Evolutionary conservation across 345 rosid genomes (phyloP).

Genomic region (Populus deltoides): DNA sequence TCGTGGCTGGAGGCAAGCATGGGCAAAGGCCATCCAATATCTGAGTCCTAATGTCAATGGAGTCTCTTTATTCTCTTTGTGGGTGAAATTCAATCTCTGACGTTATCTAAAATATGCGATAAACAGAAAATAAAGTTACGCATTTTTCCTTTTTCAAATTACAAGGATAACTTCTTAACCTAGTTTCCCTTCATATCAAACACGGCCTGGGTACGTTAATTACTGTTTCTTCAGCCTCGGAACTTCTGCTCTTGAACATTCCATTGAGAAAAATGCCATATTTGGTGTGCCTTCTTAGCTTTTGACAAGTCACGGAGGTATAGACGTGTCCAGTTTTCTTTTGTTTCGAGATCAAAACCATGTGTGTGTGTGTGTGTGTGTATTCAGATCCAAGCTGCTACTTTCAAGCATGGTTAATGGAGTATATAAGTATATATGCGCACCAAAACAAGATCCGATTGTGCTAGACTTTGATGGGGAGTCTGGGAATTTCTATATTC

Average conservation of each 20-base stretch:
- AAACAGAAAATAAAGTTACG: too few relatives aligned
- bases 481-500: neutral
- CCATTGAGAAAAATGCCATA: neutral
- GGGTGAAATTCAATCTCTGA: too few relatives aligned
- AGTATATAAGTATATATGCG: neutral
- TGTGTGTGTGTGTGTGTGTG: too few relatives aligned
- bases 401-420: slow-evolving; percentile 2
- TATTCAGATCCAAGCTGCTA: neutral
- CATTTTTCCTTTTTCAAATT: too few relatives aligned
- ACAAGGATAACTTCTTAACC: too few relatives aligned
- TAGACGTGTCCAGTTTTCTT: neutral
- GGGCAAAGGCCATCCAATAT: neutral
- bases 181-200: too few relatives aligned
- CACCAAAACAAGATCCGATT: neutral
- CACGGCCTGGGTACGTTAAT: too few relatives aligned
- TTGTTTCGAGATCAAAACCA: neutral
- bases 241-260: neutral
- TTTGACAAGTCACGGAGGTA: neutral
- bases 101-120: too few relatives aligned
- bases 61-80: too few relatives aligned
- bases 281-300: neutral
- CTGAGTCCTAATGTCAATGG: neutral
- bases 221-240: neutral
- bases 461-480: too few relatives aligned
- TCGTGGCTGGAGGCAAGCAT: neutral